Evolutionary conservation across 495 filamentous ascomycete genomes (phyloP).

Genomic region (Penicillium salamii): DNA sequence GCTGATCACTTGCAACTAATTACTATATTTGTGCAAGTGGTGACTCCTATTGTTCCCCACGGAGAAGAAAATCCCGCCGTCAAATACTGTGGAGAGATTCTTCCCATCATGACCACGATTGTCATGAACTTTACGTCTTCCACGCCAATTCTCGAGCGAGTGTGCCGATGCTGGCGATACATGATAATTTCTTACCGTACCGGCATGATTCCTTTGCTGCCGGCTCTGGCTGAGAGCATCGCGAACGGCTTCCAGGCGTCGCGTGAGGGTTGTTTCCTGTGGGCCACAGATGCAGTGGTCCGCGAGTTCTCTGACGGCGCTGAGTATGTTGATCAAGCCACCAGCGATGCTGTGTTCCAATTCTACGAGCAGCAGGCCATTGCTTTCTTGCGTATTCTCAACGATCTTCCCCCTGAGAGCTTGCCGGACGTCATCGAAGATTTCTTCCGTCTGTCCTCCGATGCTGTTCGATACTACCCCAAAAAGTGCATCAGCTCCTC

Average conservation of each 20-base stretch:
- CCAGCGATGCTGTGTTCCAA: constrained; percentile 82
- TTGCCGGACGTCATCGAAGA: constrained; percentile 97
- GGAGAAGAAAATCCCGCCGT: constrained; percentile 82
- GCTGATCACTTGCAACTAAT: constrained; percentile 86
- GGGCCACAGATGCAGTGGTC: constrained; percentile 92
- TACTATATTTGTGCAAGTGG: constrained; percentile 80
- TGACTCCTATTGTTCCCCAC: constrained; percentile 73
- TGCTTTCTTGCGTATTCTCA: constrained; percentile 83
- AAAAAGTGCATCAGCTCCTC: constrained; percentile 71
- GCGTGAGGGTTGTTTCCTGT: constrained; percentile 93
- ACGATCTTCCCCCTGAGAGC: constrained; percentile 79
- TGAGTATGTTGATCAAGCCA: constrained; percentile 76
- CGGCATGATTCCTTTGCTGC: constrained; percentile 80
- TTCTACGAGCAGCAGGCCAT: constrained; percentile 93
- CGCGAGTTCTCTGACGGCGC: constrained; percentile 90
- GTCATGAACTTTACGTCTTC: constrained; percentile 81
- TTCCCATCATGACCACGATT: constrained; percentile 80
- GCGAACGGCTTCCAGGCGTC: constrained; percentile 79
- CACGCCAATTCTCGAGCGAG: constrained; percentile 83
- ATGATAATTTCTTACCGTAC: constrained; percentile 96
- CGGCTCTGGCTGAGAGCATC: constrained; percentile 81
- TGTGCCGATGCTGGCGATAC: constrained; percentile 91
- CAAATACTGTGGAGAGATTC: constrained; percentile 91
- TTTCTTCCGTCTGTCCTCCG: constrained; percentile 89
- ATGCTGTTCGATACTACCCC: constrained; percentile 90